phyloP scores from a whole-genome alignment of 176 grass and related monocot genomes.

The Miscanthus lutarioriparius region DNA sequence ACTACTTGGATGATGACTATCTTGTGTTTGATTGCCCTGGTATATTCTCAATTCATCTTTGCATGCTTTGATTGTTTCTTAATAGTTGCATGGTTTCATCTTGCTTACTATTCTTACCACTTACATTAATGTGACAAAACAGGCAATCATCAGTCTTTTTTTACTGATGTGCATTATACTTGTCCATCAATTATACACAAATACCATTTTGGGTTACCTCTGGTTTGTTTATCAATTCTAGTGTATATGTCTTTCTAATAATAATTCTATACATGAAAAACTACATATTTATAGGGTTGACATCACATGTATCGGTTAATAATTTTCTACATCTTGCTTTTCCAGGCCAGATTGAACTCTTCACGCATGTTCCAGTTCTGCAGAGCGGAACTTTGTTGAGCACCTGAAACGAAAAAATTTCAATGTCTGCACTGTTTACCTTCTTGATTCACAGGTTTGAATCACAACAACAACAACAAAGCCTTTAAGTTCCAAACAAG shows the following conservation, averaged over 20 bases:
- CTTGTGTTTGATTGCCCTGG: conserved; percentile 97
- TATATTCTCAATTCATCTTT: conserved; percentile 31
- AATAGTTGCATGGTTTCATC: neutral
- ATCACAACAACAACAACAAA: neutral
- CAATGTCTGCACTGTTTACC: conserved; percentile 81
- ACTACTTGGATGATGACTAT: conserved; percentile 94
- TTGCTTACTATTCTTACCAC: neutral
- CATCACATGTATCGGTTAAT: conserved; percentile 16
- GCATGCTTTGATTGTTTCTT: conserved; percentile 7
- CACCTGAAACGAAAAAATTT: conserved; percentile 89
- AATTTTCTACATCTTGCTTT: conserved; percentile 33
- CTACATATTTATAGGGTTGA: neutral
- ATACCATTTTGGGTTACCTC: conserved; percentile 15
- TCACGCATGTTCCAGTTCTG: conserved; percentile 89
- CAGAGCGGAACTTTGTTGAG: conserved; percentile 67
- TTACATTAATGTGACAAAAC: neutral
- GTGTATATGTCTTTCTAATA: neutral
- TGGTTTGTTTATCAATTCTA: conserved; percentile 1
- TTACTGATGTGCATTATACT: neutral
- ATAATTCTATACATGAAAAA: neutral
- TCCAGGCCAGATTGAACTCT: conserved; percentile 97
- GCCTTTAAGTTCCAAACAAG: no score
- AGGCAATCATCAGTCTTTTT: neutral
- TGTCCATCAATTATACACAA: neutral
- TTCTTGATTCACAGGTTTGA: conserved; percentile 95